These are phyloP conservation scores for Fomitopsis palustris DNA, from an alignment of 1,284 basidiomycete genomes.

Conservation along the genomic window DNA sequence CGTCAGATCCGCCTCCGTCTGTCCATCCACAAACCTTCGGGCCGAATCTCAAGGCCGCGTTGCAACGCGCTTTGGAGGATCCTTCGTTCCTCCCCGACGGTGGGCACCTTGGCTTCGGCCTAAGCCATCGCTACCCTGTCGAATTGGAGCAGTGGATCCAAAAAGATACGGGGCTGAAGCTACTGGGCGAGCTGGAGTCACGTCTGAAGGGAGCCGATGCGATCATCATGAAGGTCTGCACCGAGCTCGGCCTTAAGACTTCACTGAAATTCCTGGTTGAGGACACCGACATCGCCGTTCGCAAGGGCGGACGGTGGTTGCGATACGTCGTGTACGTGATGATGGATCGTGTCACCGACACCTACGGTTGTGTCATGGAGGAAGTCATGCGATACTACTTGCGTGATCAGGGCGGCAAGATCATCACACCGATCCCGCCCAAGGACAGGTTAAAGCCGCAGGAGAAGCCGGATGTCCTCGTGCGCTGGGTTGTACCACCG, in stretches of 20 bases:
- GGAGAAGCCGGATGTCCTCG: background rate
- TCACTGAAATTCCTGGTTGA: background rate
- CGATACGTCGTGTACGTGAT: background rate
- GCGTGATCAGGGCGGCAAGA: background rate
- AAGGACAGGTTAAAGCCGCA: background rate
- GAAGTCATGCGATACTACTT: too few relatives aligned
- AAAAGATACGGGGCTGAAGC: background rate
- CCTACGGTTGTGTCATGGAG: background rate
- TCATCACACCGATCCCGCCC: background rate
- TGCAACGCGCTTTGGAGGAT: constrained; percentile 22
- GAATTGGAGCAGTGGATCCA: background rate
- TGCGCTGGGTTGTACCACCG: background rate
- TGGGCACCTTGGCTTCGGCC: constrained; percentile 33
- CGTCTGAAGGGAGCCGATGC: constrained; percentile 25
- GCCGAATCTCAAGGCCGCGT: background rate
- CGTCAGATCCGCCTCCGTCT: constrained; percentile 32
- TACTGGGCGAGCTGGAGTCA: background rate
- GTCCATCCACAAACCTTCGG: constrained; percentile 28
- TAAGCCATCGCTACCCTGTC: constrained; percentile 28
- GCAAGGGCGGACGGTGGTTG: background rate
- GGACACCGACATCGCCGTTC: background rate
- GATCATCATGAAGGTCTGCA: background rate
- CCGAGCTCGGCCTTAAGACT: constrained; percentile 4
- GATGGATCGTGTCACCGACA: background rate
- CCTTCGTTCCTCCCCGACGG: constrained; percentile 25